Evolutionary conservation across 352 stramenopile genomes (phyloP), one percentile per base, ranked within the genome.

Genomic region (Sclerospora graminicola): DNA sequence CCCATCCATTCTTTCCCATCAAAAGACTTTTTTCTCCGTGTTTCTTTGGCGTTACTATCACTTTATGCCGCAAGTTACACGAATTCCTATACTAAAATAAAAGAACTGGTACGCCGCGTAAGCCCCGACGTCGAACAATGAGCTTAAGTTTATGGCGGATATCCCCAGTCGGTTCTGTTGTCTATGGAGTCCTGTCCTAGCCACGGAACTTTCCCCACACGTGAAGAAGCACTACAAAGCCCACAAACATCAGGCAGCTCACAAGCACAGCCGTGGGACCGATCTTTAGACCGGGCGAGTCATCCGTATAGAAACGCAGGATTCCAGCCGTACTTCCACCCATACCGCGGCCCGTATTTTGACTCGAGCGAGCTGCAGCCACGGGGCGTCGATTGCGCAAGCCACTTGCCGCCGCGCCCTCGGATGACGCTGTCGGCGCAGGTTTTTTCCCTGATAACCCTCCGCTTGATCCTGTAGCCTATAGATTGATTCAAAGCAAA

Each of bases 261-360:
- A 98, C 88, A 53, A 98, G 78, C 55, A 98, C 91, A 14, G 89
- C 96, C 35, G 89, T 98, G 28, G 94, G 94, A 51, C 90, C 91
- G 49, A 98, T 93, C 73, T 97, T 96, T 40, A 98, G 69, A 43
- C 94, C 92, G 15, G 94, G 91, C 48, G 89, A 96, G 69, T 98
- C 94, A 69, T 98, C 91, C 41, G 90, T 97, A 70, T 98, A 98
- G 71, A 97, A 98, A 66, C 94, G 88, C 59, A 98, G 67, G 74
- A 98, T 97, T 51, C 95, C 95, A 41, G 88, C 87, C 54, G 53
- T 72, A 67, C 64, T 89, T 51, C 66, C 82, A 57, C 63, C 81
- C 81, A 91, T 91, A 55, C 79, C 79, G 36, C 79, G 79, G 28
- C 79, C 79, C 8, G 60, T 91, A 65, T 91, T 91, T 46, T 69